Base-by-base conservation (phyloP, 495 filamentous ascomycete species). In the Hyaloscypha hepaticicola region DNA sequence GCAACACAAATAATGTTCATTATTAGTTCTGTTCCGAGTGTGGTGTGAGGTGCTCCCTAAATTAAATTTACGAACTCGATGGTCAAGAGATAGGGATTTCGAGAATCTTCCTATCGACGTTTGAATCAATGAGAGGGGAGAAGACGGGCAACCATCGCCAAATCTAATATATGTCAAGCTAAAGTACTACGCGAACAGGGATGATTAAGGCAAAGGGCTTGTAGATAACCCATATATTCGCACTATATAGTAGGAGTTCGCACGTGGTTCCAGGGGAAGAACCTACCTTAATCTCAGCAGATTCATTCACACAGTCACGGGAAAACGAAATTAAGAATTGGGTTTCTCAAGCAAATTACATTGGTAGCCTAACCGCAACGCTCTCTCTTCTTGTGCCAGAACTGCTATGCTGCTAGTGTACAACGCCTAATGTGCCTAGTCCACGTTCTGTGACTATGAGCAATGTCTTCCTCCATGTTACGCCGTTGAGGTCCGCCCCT, bases 371-470 rank as follows among this genome's bases (percentile, higher is more conserved):
- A 45, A 4, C 19, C 38, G 14, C 38, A 45, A 45, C 38, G 38
- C 38, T 19, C 38, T 14, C 4, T 45, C 9, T n/a, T n/a, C 9
- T 9, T 45, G 38, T 45, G 19, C 11, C 38, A 16, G 19, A 45
- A 45, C 19, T 19, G 19, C 6, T 45, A 45, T 45, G 16, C 38
- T 53, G 50, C 50, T 61, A 61, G 19, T 50, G 11, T 61, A 61
- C 58, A 61, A 61, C 58, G 58, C 58, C 58, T 31, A 6, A 29
- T 59, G n/a, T 19, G 38, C 38, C 38, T 9, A 45, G 38, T 9
- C 16, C 38, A 19, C 38, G 19, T 16, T 33, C 31, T 45, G 38
- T 19, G 38, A 45, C 9, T 45, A 11, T 8, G 38, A 45, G 4
- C 38, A 45, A 9, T 45, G 38, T 16, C 38, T 16, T 45, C 38